A percentile compares a stretch with the other conserved stretches of the same genome.
phyloP scores from a whole-genome alignment of 768 basidiomycete species.

The Exidia glandulosa region DNA sequence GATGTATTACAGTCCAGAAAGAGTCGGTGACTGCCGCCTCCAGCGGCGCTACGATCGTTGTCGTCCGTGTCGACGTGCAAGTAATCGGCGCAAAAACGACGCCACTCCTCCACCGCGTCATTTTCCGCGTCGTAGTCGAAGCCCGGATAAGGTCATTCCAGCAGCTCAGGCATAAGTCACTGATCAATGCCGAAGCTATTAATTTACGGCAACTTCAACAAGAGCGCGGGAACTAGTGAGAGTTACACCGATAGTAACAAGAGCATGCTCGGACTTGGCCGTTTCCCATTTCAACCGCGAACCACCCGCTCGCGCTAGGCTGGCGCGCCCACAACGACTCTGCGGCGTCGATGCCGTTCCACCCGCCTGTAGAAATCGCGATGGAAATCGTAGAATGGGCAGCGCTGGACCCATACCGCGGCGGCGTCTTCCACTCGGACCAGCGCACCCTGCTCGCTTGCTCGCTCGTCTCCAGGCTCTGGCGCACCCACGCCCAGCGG shows the following conservation, averaged over 20 bases:
- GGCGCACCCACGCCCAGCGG: neutral
- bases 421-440: neutral
- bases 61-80: neutral
- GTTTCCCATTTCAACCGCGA: no score
- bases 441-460: neutral
- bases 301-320: no score
- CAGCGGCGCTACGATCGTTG: no score
- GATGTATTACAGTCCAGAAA: no score
- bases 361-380: neutral
- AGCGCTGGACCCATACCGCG: neutral
- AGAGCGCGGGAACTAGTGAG: no score
- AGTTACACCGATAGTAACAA: no score
- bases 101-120: neutral
- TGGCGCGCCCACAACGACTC: no score
- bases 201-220: no score
- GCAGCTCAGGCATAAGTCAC: no score
- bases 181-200: no score
- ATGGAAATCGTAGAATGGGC: neutral
- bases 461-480: neutral
- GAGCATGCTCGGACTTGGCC: no score
- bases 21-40: no score
- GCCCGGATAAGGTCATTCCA: neutral
- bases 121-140: neutral
- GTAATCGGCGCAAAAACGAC: neutral
- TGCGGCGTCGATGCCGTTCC: neutral